Evolutionary conservation across 768 basidiomycete species (phyloP).

Genomic region (Rhodotorula kratochvilovae): DNA sequence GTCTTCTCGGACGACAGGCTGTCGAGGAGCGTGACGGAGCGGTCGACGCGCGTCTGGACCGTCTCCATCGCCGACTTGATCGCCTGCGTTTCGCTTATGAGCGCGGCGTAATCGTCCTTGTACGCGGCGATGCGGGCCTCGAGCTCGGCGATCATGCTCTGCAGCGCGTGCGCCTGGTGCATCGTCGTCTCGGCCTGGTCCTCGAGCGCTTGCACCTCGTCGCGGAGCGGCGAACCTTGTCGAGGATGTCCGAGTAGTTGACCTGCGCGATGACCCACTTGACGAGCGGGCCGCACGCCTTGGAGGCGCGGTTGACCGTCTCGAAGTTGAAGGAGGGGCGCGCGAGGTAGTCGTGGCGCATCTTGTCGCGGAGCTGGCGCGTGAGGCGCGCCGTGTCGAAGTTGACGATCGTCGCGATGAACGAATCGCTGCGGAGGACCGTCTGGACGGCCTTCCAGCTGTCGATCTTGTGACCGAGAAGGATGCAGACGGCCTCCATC

Average conservation of each 20-base stretch:
- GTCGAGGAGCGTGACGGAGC: constrained; percentile 89
- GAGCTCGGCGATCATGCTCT: constrained; percentile 84
- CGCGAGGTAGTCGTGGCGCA: constrained; percentile 89
- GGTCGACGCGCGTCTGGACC: constrained; percentile 92
- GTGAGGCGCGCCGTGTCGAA: constrained; percentile 92
- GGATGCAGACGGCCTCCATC: constrained; percentile 96
- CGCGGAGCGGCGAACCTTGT: constrained; percentile 89
- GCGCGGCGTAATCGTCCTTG: constrained; percentile 93
- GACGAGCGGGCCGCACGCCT: constrained; percentile 94
- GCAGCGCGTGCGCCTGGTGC: constrained; percentile 82
- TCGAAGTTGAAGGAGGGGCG: constrained; percentile 91
- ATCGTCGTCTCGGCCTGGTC: constrained; percentile 90
- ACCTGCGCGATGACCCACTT: constrained; percentile 99
- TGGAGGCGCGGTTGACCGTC: constrained; percentile 86
- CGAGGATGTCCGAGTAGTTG: constrained; percentile 90
- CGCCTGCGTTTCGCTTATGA: constrained; percentile 93
- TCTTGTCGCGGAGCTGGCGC: constrained; percentile 74
- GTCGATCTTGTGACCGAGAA: constrained; percentile 94
- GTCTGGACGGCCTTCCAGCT: constrained; percentile 93
- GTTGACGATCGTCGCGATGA: constrained; percentile 89
- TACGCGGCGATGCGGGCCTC: constrained; percentile 87
- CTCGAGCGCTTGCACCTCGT: constrained; percentile 90
- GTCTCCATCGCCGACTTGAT: constrained; percentile 98
- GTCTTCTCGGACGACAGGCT: constrained; percentile 89
- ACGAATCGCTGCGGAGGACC: constrained; percentile 92